Percentiles rank a stretch among this genome's conserved stretches.
These are phyloP conservation scores for Xylariaceae sp. DNA, from an alignment of 2,329 filamentous ascomycete species.

Conservation along the genomic window DNA sequence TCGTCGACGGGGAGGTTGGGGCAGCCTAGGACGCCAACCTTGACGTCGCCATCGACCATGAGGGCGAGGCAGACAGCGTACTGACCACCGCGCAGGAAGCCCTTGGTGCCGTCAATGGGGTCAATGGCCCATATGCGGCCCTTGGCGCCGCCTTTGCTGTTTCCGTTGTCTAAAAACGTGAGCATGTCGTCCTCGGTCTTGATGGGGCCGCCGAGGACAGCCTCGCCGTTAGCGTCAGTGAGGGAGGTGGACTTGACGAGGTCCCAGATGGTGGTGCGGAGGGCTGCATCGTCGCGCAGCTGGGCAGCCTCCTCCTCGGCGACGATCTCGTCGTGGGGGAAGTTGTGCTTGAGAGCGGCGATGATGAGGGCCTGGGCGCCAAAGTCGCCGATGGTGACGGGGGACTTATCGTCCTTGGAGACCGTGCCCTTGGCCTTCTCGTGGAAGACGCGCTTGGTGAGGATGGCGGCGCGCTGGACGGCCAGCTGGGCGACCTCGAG, in stretches of 20 bases:
- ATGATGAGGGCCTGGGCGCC: slow-evolving; percentile 97
- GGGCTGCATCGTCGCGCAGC: slow-evolving; percentile 66
- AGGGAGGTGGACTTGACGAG: slow-evolving; percentile 73
- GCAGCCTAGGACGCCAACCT: slow-evolving; percentile 91
- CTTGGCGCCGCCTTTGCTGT: slow-evolving; percentile 66
- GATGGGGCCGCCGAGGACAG: slow-evolving; percentile 67
- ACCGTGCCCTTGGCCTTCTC: slow-evolving; percentile 93
- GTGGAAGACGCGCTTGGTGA: slow-evolving; percentile 76
- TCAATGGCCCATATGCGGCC: slow-evolving; percentile 95
- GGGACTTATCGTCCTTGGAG: slow-evolving; percentile 91
- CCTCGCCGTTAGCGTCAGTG: slow-evolving; percentile 62
- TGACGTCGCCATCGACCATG: slow-evolving; percentile 89
- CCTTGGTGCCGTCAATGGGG: slow-evolving; percentile 97
- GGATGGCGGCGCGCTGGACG: slow-evolving; percentile 69
- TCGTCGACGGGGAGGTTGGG: slow-evolving; percentile 93
- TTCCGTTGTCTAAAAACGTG: slow-evolving; percentile 64
- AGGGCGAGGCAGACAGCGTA: slow-evolving; percentile 93
- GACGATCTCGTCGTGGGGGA: slow-evolving; percentile 87
- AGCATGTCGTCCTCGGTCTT: slow-evolving; percentile 65
- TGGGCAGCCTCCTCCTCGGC: slow-evolving; percentile 90
- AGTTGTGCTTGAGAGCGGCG: slow-evolving; percentile 80
- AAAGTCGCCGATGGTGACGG: slow-evolving; percentile 97
- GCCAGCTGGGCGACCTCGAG: slow-evolving; percentile 71
- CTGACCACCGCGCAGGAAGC: slow-evolving; percentile 92
- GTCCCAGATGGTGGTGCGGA: slow-evolving; percentile 79